Conservation (phyloP, 2,329 filamentous ascomycete species). For the Fusarium mexicanum region DNA sequence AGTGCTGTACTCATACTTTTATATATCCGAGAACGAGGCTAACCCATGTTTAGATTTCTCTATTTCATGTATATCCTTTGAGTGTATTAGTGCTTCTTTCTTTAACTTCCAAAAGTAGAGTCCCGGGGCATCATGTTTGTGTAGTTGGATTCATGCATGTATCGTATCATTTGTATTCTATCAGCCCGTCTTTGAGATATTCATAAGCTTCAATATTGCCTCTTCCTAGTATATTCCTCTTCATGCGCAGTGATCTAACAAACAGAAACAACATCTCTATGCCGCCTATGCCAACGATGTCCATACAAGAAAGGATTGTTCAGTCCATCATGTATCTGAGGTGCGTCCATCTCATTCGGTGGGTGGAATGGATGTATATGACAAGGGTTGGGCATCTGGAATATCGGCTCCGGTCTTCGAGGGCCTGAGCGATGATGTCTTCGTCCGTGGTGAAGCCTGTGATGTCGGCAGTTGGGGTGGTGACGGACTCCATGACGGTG, state of each 20-base stretch:
- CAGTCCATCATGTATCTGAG: constrained; percentile 25
- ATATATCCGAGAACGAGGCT: neutral
- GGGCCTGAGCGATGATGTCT: neutral
- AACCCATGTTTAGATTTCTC: neutral
- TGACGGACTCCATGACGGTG: neutral
- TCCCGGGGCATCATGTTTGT: neutral
- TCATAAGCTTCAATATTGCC: neutral
- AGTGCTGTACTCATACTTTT: neutral
- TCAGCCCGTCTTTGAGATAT: neutral
- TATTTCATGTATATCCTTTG: constrained; percentile 18
- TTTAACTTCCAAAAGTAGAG: neutral
- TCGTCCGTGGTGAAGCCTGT: constrained; percentile 6
- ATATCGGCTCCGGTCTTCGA: constrained; percentile 4
- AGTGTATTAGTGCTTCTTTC: constrained; percentile 18
- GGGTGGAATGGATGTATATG: neutral
- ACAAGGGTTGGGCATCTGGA: neutral
- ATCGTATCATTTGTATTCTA: neutral
- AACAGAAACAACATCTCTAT: neutral
- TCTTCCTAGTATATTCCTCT: neutral
- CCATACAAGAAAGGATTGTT: neutral
- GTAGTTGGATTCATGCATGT: neutral
- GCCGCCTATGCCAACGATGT: neutral
- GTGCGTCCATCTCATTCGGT: constrained; percentile 40
- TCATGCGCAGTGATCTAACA: neutral
- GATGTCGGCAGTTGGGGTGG: neutral